Evolutionary conservation across 2,329 filamentous ascomycete genomes (phyloP).

Genomic region (Fusarium lyarnte): DNA sequence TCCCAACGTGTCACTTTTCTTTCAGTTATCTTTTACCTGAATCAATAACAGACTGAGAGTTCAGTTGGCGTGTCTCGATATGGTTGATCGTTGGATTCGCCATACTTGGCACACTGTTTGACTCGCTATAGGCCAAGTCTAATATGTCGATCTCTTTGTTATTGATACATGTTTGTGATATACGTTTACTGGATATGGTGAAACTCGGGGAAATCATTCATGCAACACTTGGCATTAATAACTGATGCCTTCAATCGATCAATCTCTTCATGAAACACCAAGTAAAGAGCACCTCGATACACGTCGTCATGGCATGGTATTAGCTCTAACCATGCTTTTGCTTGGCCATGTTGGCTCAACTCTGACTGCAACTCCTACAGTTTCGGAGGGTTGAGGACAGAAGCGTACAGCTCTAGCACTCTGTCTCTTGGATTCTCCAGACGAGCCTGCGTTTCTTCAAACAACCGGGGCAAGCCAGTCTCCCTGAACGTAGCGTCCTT

Average conservation of each 20-base stretch:
- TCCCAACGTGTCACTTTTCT: background rate
- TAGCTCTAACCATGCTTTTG: too few species aligned
- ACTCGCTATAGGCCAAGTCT: background rate
- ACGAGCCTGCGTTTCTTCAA: background rate
- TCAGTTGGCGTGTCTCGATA: fast-evolving
- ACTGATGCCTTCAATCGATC: too few species aligned
- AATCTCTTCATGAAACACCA: too few species aligned
- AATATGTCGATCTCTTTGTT: background rate
- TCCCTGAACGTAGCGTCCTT: fast-evolving
- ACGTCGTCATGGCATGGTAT: too few species aligned
- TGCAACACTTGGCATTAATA: too few species aligned
- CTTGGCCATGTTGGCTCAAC: too few species aligned
- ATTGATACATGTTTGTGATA: background rate
- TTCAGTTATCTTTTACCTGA: background rate
- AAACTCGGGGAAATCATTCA: too few species aligned
- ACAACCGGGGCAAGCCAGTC: background rate
- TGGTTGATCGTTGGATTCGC: background rate
- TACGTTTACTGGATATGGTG: too few species aligned
- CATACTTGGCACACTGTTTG: background rate
- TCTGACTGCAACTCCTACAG: background rate
- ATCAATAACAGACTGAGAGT: background rate
- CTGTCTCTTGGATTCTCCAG: background rate
- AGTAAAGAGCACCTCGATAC: too few species aligned
- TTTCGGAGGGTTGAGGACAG: background rate
- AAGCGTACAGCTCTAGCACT: background rate